Conservation (phyloP, 2,329 filamentous ascomycete genomes). For the Pyricularia pennisetigena region DNA sequence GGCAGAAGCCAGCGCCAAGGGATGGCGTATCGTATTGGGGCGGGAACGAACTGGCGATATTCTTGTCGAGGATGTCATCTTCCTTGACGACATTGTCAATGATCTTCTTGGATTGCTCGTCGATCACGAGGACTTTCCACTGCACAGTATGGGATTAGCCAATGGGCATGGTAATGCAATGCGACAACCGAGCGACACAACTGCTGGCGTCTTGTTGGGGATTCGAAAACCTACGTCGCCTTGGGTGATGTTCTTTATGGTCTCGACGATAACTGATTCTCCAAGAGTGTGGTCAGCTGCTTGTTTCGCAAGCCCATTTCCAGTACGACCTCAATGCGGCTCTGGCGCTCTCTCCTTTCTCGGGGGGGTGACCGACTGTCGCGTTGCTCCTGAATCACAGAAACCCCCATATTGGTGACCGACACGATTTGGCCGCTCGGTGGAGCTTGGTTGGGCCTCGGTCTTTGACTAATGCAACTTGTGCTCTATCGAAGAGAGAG, state of each 20-base stretch:
- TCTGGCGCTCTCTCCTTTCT: not conserved
- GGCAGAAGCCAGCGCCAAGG: not conserved
- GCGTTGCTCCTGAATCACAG: conserved; percentile 76
- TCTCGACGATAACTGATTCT: conserved; percentile 57
- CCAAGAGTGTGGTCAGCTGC: not conserved
- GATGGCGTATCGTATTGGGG: not conserved
- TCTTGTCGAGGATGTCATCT: conserved; percentile 94
- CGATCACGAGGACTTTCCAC: conserved; percentile 96
- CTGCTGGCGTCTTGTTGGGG: not conserved
- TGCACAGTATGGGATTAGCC: conserved; percentile 24
- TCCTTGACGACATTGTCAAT: conserved; percentile 87
- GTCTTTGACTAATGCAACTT: not conserved
- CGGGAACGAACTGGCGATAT: conserved; percentile 71
- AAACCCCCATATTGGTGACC: conserved; percentile 63
- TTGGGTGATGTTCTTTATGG: conserved; percentile 67
- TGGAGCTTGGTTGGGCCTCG: conserved; percentile 1
- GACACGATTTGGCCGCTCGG: conserved; percentile 4
- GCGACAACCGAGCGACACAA: not conserved
- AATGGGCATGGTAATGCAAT: not conserved
- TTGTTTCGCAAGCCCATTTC: not conserved
- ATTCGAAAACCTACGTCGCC: conserved; percentile 55
- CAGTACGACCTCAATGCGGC: not conserved
- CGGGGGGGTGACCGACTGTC: conserved; percentile 44
- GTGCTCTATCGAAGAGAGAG: not conserved
- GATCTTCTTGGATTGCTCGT: conserved; percentile 73